Evolutionary conservation across 257 asterid genomes (phyloP), one percentile per base, ranked within the genome.

Genomic region (Thymus mandschuricus): DNA sequence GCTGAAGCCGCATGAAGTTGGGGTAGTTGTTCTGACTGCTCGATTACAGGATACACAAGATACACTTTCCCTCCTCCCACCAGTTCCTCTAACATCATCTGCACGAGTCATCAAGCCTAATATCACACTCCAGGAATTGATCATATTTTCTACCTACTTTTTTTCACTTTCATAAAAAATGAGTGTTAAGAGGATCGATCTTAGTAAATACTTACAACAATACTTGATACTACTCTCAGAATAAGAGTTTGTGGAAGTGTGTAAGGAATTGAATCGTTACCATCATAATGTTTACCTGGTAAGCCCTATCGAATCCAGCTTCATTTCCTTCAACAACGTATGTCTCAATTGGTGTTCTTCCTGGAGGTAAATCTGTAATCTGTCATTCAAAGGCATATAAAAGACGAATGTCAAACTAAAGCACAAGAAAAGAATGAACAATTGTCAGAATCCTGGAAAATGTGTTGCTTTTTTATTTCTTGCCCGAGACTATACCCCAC

Each of bases 361-460:
- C 98, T 40, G 97, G 97, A 70, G 97, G 98, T 79, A 91, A 80
- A 84, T 88, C 97, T 61, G 92, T 94, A 66, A 94, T 94, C 96
- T 94, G 91, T 68, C 60, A 79, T 81, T 60, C 43, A 69, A 71
- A 43, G 77, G 57, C 59, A 33, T 51, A 44, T 27, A 34, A 64
- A 71, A 56, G 35, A 61, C 0, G 44, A 12, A 40, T 3, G 34
- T 77, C 7, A 38, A 74, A 46, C 8, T 46, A 45, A 12, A 48
- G 31, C 31, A 40, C 3, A 34, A 45, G 70, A 60, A 51, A 58
- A 27, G 70, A 45, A 44, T 21, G 45, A 33, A 63, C 8, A 61
- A 12, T 28, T 46, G 15, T 28, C 28, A 66, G 54, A 46, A 21
- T 27, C 64, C 48, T 71, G 51, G 55, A 52, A 35, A 44, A 65